Conservation (phyloP, 2,329 filamentous ascomycete species). For the Fusarium subglutinans region DNA sequence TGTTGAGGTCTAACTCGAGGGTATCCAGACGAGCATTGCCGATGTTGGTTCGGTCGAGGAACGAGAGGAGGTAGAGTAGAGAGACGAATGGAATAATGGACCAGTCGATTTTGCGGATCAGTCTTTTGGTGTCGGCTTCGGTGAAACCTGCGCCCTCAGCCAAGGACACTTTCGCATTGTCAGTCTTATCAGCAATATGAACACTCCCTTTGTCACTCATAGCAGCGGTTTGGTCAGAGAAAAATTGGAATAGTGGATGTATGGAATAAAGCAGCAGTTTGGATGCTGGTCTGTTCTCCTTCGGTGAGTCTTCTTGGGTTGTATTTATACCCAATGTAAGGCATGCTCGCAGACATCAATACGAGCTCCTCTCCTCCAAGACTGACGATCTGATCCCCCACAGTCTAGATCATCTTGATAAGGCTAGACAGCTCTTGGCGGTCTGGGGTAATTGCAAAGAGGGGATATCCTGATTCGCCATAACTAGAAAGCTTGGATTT, state of each 20-base stretch:
- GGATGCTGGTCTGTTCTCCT: background rate
- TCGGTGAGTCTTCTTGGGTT: background rate
- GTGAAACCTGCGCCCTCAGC: background rate
- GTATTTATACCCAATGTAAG: background rate
- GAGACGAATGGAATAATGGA: background rate
- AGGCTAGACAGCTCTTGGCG: background rate
- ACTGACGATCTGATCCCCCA: background rate
- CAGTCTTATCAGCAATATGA: background rate
- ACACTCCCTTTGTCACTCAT: background rate
- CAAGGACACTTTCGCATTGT: background rate
- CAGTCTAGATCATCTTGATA: background rate
- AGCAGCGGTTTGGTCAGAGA: background rate
- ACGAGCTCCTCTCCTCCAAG: background rate
- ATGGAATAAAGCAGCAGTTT: background rate
- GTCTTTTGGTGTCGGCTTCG: background rate
- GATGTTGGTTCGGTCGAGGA: slow-evolving; percentile 1
- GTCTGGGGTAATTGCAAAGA: background rate
- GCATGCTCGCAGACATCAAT: background rate
- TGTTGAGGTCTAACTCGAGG: background rate
- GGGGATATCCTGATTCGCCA: background rate
- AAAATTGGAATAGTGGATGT: background rate
- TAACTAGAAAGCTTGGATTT: background rate
- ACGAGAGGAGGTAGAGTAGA: background rate
- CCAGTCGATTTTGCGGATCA: slow-evolving; percentile 5
- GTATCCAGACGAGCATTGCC: slow-evolving; percentile 1